phyloP scores from a whole-genome alignment of 805 yeast genomes.

The Lipomyces orientalis region DNA sequence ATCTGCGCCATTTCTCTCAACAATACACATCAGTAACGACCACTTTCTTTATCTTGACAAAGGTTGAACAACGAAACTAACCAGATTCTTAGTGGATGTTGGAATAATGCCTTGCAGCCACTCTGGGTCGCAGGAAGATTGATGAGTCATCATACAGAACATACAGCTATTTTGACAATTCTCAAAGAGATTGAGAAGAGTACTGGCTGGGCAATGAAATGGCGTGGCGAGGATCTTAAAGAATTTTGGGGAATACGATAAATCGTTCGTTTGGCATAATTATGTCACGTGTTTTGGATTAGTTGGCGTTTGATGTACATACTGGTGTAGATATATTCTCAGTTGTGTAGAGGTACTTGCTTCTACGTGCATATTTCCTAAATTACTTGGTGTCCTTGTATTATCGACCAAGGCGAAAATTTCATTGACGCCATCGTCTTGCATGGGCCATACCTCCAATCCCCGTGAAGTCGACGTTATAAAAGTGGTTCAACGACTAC shows the following conservation, averaged over 20 bases:
- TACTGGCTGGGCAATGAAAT: conserved; percentile 23
- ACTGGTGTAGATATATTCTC: too few relatives aligned
- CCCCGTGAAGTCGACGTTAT: neutral
- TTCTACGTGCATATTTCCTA: neutral
- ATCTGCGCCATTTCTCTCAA: conserved; percentile 48
- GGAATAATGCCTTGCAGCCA: conserved; percentile 44
- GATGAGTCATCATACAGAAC: conserved; percentile 44
- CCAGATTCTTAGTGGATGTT: conserved; percentile 38
- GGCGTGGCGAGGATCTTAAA: conserved; percentile 25
- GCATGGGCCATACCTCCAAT: neutral
- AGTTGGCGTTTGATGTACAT: neutral
- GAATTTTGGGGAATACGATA: conserved; percentile 24
- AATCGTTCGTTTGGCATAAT: neutral
- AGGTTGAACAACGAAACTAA: neutral
- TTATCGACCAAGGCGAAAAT: too few relatives aligned
- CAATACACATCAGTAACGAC: conserved; percentile 40
- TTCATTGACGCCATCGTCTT: neutral
- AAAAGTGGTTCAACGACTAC: neutral
- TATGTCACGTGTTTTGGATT: neutral
- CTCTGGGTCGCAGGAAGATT: conserved; percentile 44
- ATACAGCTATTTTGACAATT: conserved; percentile 27
- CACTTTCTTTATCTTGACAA: neutral
- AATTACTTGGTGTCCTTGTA: too few relatives aligned
- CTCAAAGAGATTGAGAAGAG: conserved; percentile 16
- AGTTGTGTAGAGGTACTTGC: too few relatives aligned